phyloP scores from a whole-genome alignment of 1,139 yeast genomes.

The Maudiozyma humilis region DNA sequence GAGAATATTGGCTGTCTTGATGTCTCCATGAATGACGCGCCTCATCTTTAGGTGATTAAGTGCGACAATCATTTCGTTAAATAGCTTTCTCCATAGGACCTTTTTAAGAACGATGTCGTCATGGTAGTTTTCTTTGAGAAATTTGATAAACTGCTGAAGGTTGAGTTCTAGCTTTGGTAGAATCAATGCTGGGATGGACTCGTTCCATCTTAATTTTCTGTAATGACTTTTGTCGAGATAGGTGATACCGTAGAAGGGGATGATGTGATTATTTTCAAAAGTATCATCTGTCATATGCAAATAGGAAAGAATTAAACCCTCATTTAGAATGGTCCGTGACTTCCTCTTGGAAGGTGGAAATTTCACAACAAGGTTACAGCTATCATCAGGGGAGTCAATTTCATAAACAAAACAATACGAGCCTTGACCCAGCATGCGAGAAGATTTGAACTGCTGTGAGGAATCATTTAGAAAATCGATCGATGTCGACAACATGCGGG shows the following conservation, averaged over 20 bases:
- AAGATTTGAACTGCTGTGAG: constrained; percentile 1
- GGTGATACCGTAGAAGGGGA: constrained; percentile 15
- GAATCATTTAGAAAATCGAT: constrained; percentile 6
- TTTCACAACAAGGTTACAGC: constrained; percentile 3
- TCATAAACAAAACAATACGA: constrained; percentile 7
- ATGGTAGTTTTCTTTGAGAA: neutral
- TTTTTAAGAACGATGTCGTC: neutral
- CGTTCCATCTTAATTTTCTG: constrained; percentile 12
- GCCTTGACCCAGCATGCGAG: constrained; percentile 6
- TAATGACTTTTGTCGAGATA: constrained; percentile 13
- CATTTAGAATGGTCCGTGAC: constrained; percentile 9
- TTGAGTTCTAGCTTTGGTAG: constrained; percentile 12
- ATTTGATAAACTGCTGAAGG: constrained; percentile 10
- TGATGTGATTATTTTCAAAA: constrained; percentile 5
- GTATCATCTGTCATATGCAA: neutral
- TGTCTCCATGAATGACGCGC: constrained; percentile 17
- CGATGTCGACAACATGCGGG: neutral
- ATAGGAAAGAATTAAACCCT: constrained; percentile 9
- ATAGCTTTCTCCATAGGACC: constrained; percentile 13
- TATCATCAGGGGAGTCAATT: neutral
- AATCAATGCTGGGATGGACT: constrained; percentile 15
- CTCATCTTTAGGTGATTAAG: constrained; percentile 10
- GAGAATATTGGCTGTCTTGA: constrained; percentile 18
- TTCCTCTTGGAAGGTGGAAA: constrained; percentile 9
- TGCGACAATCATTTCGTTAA: constrained; percentile 9